A percentile compares a stretch with the other conserved stretches of the same genome.
These are phyloP conservation scores for Violaceomyces palustris DNA, from an alignment of 1,284 basidiomycete species.

Conservation along the genomic window DNA sequence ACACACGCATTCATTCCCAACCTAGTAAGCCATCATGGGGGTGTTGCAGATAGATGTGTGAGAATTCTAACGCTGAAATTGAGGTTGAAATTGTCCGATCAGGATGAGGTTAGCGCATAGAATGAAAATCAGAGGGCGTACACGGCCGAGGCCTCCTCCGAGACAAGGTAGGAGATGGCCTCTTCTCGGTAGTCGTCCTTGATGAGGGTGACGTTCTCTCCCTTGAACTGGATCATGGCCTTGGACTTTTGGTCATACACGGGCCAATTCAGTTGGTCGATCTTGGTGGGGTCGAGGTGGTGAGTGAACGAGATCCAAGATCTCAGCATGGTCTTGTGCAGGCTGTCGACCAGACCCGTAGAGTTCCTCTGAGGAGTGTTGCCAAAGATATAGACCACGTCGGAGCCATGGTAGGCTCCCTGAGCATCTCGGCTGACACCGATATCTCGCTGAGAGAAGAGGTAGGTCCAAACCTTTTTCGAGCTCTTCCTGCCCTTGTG, in stretches of 20 bases:
- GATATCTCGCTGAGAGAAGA: constrained; percentile 19
- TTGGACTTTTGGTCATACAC: constrained; percentile 2
- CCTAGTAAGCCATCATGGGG: too few relatives aligned
- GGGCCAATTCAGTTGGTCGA: constrained; percentile 12
- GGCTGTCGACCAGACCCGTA: too few relatives aligned
- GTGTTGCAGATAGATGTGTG: too few relatives aligned
- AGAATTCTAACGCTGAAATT: too few relatives aligned
- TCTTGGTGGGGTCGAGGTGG: constrained; percentile 14
- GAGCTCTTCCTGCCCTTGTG: constrained; percentile 4
- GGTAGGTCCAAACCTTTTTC: constrained; percentile 10
- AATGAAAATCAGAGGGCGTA: too few relatives aligned
- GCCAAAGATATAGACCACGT: constrained; percentile 15
- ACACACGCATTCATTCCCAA: too few relatives aligned
- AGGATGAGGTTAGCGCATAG: too few relatives aligned
- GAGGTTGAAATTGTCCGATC: too few relatives aligned
- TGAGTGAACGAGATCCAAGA: constrained; percentile 17
- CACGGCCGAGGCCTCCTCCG: too few relatives aligned
- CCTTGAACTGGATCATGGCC: constrained; percentile 18
- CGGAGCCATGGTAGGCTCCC: constrained; percentile 12
- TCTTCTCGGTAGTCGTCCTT: constrained; percentile 19
- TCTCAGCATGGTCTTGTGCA: constrained; percentile 10
- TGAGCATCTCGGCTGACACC: constrained; percentile 7
- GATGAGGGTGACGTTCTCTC: constrained; percentile 15
- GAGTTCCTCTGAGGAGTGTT: constrained; percentile 13
- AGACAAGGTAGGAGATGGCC: too few relatives aligned